These are phyloP conservation scores for Penicillium frequentans DNA, from an alignment of 2,329 filamentous ascomycete genomes.

Conservation along the genomic window DNA sequence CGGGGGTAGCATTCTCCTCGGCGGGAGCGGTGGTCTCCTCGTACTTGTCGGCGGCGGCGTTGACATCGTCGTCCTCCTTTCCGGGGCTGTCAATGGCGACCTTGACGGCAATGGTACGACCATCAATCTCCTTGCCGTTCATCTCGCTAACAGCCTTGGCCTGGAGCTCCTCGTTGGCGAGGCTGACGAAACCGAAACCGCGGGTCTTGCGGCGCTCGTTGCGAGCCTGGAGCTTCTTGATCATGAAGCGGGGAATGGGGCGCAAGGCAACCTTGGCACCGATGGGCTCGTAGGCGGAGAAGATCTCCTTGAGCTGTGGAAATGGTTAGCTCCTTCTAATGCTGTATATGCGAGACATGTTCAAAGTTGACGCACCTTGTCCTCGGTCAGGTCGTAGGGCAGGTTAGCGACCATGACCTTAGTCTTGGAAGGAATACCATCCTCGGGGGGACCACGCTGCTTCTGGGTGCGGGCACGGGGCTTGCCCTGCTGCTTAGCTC, in stretches of 20 bases:
- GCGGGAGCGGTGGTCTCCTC: conserved; percentile 45
- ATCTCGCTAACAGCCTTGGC: conserved; percentile 96
- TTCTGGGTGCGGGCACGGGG: conserved; percentile 58
- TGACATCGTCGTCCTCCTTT: conserved; percentile 90
- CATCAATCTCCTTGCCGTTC: conserved; percentile 99
- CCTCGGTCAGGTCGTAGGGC: conserved; percentile 95
- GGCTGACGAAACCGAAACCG: conserved; percentile 97
- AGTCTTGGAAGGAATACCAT: conserved; percentile 97
- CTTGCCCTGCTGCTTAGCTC: conserved; percentile 40
- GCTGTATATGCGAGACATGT: no score
- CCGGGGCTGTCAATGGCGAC: conserved; percentile 99
- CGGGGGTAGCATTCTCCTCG: conserved; percentile 44
- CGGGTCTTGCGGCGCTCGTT: conserved; percentile 98
- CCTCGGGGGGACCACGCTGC: conserved; percentile 93
- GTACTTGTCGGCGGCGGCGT: conserved; percentile 49
- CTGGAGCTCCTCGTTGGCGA: conserved; percentile 92
- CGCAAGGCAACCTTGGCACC: conserved; percentile 98
- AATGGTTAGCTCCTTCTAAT: neutral
- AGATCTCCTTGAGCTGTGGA: conserved; percentile 89
- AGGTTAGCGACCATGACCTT: conserved; percentile 99
- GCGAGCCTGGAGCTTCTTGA: conserved; percentile 99
- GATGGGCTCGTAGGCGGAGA: conserved; percentile 84
- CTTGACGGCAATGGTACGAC: conserved; percentile 99
- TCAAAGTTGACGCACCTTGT: conserved; percentile 66
- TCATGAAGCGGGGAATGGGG: conserved; percentile 99